Conservation (phyloP, 2,329 filamentous ascomycete species). For the Ascochyta rabiei region DNA sequence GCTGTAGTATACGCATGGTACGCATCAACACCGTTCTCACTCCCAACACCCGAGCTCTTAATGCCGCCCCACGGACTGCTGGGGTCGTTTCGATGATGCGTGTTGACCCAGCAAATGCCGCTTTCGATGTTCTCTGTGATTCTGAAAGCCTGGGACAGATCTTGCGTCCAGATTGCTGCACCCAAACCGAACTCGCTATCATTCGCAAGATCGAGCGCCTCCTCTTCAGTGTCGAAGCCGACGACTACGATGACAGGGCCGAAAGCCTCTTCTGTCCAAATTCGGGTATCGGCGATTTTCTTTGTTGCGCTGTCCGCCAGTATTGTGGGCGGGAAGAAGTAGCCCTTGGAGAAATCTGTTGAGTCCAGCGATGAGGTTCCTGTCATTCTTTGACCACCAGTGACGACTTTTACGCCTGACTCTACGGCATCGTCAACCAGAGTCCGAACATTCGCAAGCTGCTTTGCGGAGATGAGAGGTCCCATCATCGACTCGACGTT, state of each 20-base stretch:
- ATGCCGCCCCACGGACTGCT: slow-evolving; percentile 73
- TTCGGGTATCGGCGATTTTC: slow-evolving; percentile 44
- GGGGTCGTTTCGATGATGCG: slow-evolving; percentile 73
- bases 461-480: slow-evolving; percentile 64
- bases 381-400: slow-evolving; percentile 58
- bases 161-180: slow-evolving; percentile 58
- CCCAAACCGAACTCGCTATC: slow-evolving; percentile 58
- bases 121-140: slow-evolving; percentile 56
- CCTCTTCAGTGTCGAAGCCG: slow-evolving; percentile 54
- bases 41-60: slow-evolving; percentile 68
- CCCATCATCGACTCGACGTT: slow-evolving; percentile 68
- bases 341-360: slow-evolving; percentile 58
- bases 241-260: slow-evolving; percentile 59
- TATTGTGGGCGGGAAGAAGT: slow-evolving; percentile 57
- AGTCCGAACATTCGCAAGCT: slow-evolving; percentile 46
- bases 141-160: slow-evolving; percentile 56
- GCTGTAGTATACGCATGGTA: slow-evolving; percentile 55
- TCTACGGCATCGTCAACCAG: slow-evolving; percentile 46
- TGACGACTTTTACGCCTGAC: slow-evolving; percentile 51
- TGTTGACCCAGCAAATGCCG: slow-evolving; percentile 57
- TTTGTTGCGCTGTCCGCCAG: slow-evolving; percentile 38
- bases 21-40: slow-evolving; percentile 70
- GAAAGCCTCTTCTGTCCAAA: slow-evolving; percentile 58
- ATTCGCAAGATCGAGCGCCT: slow-evolving; percentile 57
- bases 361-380: slow-evolving; percentile 58